Conservation (phyloP, 441 rosid genomes). For the Jatropha multifida region DNA sequence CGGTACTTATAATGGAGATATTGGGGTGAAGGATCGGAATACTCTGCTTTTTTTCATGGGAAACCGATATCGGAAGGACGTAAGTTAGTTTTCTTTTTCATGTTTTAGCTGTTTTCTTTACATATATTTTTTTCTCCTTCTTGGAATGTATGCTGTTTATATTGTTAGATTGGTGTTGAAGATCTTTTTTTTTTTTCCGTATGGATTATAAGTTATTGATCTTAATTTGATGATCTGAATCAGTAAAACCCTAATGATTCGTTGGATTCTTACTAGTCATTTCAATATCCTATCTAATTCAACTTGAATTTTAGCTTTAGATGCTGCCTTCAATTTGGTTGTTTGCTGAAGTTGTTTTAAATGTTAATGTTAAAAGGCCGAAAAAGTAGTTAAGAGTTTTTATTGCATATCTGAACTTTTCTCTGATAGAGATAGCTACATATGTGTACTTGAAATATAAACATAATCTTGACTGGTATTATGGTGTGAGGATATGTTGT, state of each 20-base stretch:
- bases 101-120: no score
- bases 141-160: no score
- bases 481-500: background rate
- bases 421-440: background rate
- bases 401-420: background rate
- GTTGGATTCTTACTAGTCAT: no score
- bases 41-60: slow-evolving; percentile 97
- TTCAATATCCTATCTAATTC: background rate
- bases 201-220: background rate
- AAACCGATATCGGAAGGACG: slow-evolving; percentile 90
- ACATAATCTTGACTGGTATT: background rate
- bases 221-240: background rate
- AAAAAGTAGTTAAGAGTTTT: no score
- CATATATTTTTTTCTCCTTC: no score
- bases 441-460: slow-evolving; percentile 6
- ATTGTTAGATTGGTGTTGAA: background rate
- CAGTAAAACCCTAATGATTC: no score
- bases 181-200: background rate
- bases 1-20: slow-evolving; percentile 58
- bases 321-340: background rate
- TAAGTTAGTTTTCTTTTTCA: slow-evolving; percentile 21
- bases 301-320: background rate
- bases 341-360: background rate
- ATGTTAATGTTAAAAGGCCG: background rate
- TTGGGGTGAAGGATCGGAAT: slow-evolving; percentile 55